Conservation (phyloP, 345 rosid species). For the Eucalyptus regnans region DNA sequence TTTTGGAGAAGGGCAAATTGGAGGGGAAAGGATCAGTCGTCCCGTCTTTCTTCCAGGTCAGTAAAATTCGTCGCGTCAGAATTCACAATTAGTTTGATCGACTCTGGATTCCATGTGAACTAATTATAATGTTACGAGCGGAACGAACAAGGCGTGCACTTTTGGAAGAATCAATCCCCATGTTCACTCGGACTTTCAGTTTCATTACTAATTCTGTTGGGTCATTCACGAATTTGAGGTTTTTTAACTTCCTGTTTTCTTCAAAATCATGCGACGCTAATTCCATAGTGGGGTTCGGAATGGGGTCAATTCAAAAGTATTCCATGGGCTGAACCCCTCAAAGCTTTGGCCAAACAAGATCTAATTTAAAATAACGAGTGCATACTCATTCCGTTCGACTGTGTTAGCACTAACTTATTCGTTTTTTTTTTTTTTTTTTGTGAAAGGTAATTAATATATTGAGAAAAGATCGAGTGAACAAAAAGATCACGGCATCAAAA, state of each 20-base stretch:
- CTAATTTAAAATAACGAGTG: not conserved
- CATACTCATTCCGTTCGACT: not conserved
- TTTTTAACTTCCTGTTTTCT: constrained; percentile 12
- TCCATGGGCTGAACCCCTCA: not conserved
- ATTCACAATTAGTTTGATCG: too few relatives aligned
- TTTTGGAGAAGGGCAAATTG: too few relatives aligned
- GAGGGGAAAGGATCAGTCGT: too few relatives aligned
- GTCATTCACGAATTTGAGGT: not conserved
- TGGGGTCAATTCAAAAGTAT: not conserved
- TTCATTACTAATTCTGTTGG: not conserved
- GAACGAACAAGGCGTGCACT: too few relatives aligned
- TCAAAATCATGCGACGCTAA: not conserved
- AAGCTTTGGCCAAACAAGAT: not conserved
- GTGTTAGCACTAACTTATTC: not conserved
- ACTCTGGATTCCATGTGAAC: too few relatives aligned
- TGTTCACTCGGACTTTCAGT: not conserved
- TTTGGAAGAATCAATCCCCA: not conserved
- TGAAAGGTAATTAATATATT: too few relatives aligned
- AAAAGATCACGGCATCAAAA: too few relatives aligned
- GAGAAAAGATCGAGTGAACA: too few relatives aligned
- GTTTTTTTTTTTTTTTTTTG: too few relatives aligned
- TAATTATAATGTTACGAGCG: too few relatives aligned
- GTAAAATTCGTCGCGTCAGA: too few relatives aligned
- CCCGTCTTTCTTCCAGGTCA: too few relatives aligned
- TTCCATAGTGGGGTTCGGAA: not conserved